Percentiles rank a stretch among this genome's conserved stretches.
Evolutionary conservation across 106 monocot genomes (phyloP).

Genomic region (Dioscorea dumetorum): DNA sequence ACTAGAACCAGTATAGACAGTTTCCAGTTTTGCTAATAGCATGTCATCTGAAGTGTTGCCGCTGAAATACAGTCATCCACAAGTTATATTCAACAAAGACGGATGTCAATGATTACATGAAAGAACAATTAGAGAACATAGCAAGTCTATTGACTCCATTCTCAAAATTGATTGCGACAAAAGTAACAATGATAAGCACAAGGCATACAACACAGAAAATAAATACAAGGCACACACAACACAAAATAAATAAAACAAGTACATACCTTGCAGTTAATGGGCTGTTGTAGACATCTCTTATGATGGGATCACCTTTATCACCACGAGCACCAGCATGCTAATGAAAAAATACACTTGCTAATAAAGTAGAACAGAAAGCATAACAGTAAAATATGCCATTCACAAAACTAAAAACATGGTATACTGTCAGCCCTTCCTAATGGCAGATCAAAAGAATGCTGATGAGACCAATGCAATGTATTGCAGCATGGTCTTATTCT

Average conservation of each 20-base stretch:
- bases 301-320: constrained; percentile 75
- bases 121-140: neutral
- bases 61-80: constrained; percentile 27
- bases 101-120: neutral
- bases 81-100: neutral
- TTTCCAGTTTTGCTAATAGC: constrained; percentile 80
- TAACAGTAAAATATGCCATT: neutral
- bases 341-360: constrained; percentile 4
- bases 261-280: constrained; percentile 86
- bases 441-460: no score
- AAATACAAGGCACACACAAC: neutral
- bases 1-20: constrained; percentile 78
- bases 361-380: neutral
- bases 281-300: constrained; percentile 79
- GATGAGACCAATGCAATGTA: no score
- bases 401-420: no score
- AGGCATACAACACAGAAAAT: neutral
- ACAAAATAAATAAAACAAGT: neutral
- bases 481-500: no score
- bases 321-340: constrained; percentile 94
- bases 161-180: no score
- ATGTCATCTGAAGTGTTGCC: constrained; percentile 81
- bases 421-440: no score
- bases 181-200: no score
- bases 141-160: neutral